Evolutionary conservation across 2,329 filamentous ascomycete species (phyloP), one percentile per base, ranked within the genome.

Genomic region (Cryphonectria carpinicola): DNA sequence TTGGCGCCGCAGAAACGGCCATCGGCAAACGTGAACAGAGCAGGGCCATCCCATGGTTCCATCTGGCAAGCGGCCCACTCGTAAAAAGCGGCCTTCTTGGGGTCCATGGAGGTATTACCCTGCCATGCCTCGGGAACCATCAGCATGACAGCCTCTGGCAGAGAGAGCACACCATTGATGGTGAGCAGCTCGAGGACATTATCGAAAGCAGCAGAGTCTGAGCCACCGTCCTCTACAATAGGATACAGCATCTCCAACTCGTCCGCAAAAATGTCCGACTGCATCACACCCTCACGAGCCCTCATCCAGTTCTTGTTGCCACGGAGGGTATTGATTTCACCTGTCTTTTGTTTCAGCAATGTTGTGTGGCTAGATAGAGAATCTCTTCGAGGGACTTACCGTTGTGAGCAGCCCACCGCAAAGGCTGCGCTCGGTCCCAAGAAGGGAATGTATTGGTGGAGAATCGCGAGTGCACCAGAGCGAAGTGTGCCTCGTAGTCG

Each of bases 251-350:
- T 84, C 82, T 98, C 94, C 22, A 98, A 90, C 78, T 98, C 95
- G 39, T 97, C 94, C 74, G 93, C 94, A 80, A 98, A 98, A 68
- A 97, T 86, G 75, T 95, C 91, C 1, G 95, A 98, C 80, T 94
- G 93, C 88, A 98, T 93, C 74, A 97, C 91, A 82, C 95, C 95
- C 84, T 98, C 95, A 79, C 95, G 91, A 73, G 95, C 95, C 76
- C 95, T 92, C 95, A 98, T 98, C 95, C 95, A 98, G 84, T 98
- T 98, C 88, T 98, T 98, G 86, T 98, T 98, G 73, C 95, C 95
- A 80, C 95, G 92, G 73, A 98, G 85, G 1, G 95, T 98, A 83
- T 98, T 98, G 80, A 98, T 98, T 84, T 98, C 95, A 86, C 86
- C 86, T 87, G 77, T 75, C 69, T 68, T 68, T 66, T 28, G 70